These are phyloP conservation scores for Rhynchosporium graminicola DNA, from an alignment of 2,329 filamentous ascomycete genomes.

Conservation along the genomic window DNA sequence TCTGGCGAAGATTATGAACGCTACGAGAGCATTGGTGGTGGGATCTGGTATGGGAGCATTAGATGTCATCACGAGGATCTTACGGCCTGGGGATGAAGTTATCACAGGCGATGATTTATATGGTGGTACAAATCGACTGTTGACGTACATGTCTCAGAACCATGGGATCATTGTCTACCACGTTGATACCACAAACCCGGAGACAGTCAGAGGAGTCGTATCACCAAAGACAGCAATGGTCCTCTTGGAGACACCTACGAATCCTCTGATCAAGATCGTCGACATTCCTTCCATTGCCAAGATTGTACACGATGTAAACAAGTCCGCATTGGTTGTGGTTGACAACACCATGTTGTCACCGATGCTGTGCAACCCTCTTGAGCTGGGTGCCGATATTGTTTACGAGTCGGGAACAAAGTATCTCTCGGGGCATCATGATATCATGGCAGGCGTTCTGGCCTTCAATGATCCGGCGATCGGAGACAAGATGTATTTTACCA, in stretches of 20 bases:
- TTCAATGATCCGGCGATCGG: conserved; percentile 80
- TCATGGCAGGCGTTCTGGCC: conserved; percentile 97
- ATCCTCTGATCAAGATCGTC: conserved; percentile 97
- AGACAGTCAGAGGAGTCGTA: conserved; percentile 68
- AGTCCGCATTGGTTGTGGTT: conserved; percentile 80
- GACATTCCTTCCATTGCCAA: conserved; percentile 82
- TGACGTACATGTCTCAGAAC: conserved; percentile 88
- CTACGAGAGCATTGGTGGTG: conserved; percentile 85
- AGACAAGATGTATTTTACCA: conserved; percentile 92
- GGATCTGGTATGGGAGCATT: conserved; percentile 97
- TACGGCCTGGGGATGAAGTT: conserved; percentile 93
- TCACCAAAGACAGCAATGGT: conserved; percentile 90
- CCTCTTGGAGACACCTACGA: conserved; percentile 92
- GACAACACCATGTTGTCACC: conserved; percentile 99
- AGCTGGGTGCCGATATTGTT: conserved; percentile 91
- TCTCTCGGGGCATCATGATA: conserved; percentile 94
- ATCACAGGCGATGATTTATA: conserved; percentile 97
- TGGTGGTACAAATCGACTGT: conserved; percentile 88
- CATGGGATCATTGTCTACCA: conserved; percentile 93
- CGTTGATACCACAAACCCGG: conserved; percentile 84
- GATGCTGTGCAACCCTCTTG: conserved; percentile 88
- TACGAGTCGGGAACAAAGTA: conserved; percentile 99
- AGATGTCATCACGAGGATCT: conserved; percentile 89
- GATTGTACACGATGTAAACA: conserved; percentile 74
- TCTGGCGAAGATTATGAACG: conserved; percentile 98